Evolutionary conservation across 805 yeast genomes (phyloP).

Genomic region (Candida andamanensis): DNA sequence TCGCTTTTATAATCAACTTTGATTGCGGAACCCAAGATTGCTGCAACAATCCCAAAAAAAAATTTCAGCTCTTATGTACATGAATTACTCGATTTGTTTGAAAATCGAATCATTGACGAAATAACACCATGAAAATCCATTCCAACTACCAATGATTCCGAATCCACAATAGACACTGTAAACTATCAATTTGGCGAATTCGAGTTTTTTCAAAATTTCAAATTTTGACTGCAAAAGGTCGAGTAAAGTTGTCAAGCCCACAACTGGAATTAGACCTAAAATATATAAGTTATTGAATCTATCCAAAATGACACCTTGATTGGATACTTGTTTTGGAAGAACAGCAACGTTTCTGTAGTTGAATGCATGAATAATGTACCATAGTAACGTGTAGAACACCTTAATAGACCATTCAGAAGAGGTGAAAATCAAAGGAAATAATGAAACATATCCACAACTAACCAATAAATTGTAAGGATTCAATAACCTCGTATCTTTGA

Average conservation of each 20-base stretch:
- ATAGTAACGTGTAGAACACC: constrained; percentile 68
- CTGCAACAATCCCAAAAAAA: too few species aligned
- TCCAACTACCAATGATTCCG: constrained; percentile 85
- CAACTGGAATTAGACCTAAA: constrained; percentile 62
- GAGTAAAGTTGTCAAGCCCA: constrained; percentile 36
- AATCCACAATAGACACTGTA: constrained; percentile 81
- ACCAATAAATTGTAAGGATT: constrained; percentile 67
- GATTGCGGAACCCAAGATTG: not conserved
- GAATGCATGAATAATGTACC: constrained; percentile 75
- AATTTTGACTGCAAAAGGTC: constrained; percentile 55
- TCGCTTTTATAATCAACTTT: not conserved
- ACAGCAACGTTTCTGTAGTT: constrained; percentile 67
- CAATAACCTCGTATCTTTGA: constrained; percentile 65
- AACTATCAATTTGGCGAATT: constrained; percentile 75
- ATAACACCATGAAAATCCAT: constrained; percentile 83
- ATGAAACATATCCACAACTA: constrained; percentile 77
- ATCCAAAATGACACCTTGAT: constrained; percentile 47
- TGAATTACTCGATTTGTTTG: constrained; percentile 2
- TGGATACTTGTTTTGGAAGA: constrained; percentile 38
- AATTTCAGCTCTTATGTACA: too few species aligned
- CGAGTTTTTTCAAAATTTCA: constrained; percentile 50
- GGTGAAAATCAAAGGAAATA: constrained; percentile 82
- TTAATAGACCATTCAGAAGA: constrained; percentile 78
- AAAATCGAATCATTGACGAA: constrained; percentile 68
- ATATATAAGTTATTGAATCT: constrained; percentile 64